Conservation (phyloP, 192 early-diverging fungal genomes). For the Backusella mclennaniae region DNA sequence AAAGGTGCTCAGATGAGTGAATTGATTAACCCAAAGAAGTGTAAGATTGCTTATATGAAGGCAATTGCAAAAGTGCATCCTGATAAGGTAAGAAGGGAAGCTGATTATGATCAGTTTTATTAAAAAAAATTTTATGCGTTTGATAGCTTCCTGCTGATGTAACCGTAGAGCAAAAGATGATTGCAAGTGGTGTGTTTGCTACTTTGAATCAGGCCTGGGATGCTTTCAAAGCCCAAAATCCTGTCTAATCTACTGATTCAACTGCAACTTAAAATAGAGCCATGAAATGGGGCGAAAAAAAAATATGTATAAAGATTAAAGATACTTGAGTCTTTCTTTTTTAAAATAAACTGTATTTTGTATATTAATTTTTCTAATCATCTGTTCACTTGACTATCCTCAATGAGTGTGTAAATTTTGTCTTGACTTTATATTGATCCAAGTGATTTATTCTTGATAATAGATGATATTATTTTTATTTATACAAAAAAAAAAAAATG, state of each 20-base stretch:
- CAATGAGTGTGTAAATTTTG: no score
- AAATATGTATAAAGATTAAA: not conserved
- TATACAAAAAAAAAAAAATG: not conserved
- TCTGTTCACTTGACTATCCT: no score
- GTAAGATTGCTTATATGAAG: slow-evolving; percentile 91
- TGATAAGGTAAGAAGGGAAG: slow-evolving; percentile 69
- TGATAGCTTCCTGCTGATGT: slow-evolving; percentile 43
- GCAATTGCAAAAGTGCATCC: slow-evolving; percentile 93
- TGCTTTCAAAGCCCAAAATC: slow-evolving; percentile 81
- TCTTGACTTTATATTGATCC: no score
- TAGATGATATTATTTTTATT: not conserved
- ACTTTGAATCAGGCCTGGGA: slow-evolving; percentile 95
- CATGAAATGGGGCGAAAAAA: not conserved
- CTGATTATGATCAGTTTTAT: not conserved
- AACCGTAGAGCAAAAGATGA: slow-evolving; percentile 77
- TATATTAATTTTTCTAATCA: not conserved
- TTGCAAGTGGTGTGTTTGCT: slow-evolving; percentile 86
- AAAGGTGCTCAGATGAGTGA: slow-evolving; percentile 79
- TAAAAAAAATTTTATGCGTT: slow-evolving; percentile 29
- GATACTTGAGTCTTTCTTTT: not conserved
- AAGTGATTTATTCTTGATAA: no score
- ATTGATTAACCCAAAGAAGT: slow-evolving; percentile 79
- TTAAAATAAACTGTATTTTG: not conserved
- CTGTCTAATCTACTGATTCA: slow-evolving; percentile 4
- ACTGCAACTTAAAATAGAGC: not conserved